Base-by-base conservation (phyloP, 2,329 filamentous ascomycete genomes). In the Cordyceps cicadae region DNA sequence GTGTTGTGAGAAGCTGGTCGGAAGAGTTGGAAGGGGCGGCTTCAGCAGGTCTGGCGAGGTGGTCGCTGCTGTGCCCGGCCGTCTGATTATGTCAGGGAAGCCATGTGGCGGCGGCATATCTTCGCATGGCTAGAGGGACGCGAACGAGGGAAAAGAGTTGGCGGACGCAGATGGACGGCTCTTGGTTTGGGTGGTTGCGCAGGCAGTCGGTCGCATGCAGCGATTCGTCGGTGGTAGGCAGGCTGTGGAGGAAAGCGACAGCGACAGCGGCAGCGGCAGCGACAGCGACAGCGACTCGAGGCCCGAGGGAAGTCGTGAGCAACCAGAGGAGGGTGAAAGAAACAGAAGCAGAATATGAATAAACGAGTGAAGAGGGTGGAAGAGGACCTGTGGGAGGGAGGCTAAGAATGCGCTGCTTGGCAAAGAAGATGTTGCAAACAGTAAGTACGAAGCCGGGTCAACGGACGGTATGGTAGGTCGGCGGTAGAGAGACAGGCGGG, bases 21-120 rank as follows among this genome's bases (percentile, higher is more conserved):
- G 68, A 29, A 69, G 68, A 19, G 67, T 67, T 29, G 72, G 72
- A 39, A 74, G 63, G n/a, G 72, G 70, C 21, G 71, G 72, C 62
- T 75, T 75, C 62, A 59, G 64, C 55, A 59, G 48, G 6, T 59
- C 55, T n/a, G 64, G 61, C 51, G 61, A 62, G 7, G 54, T 46
- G 48, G 55, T 24, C 7, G 14, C 58, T 34, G 34, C 51, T 49
- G 62, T 62, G 62, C 62, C 66, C 62, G 65, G 62, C 64, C 65
- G 66, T 63, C 66, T 64, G 62, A 63, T 46, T 46, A 62, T 63
- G 61, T 68, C 68, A 68, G 65, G 66, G 62, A 65, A 66, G 62
- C 64, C 66, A 63, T 64, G 63, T 63, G 65, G 63, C 56, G 67
- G 66, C 62, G 69, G 66, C 69, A 70, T 70, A 54, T 66, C 68